Evolutionary conservation across 495 filamentous ascomycete genomes (phyloP).

Genomic region (Jackrogersella minutella): DNA sequence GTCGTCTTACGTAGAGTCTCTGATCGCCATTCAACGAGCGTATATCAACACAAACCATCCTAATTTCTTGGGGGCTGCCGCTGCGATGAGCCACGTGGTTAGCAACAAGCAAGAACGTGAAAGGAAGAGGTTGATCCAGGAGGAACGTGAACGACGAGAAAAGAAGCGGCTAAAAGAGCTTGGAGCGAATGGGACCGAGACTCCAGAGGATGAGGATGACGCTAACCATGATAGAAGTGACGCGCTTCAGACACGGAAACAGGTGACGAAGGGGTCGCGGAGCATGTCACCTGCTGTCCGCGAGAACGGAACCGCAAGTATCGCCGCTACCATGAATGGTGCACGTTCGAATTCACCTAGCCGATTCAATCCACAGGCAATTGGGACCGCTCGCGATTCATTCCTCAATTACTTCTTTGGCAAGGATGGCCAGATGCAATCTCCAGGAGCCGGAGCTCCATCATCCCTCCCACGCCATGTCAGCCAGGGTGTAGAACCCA

Average conservation of each 20-base stretch:
- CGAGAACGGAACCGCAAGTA: slow-evolving; percentile 65
- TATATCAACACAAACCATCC: slow-evolving; percentile 99
- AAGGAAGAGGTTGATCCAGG: slow-evolving; percentile 76
- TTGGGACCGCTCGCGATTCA: slow-evolving; percentile 72
- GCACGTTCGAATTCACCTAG: slow-evolving; percentile 68
- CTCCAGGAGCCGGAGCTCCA: slow-evolving; percentile 48
- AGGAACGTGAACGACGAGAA: slow-evolving; percentile 86
- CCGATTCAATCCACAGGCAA: slow-evolving; percentile 59
- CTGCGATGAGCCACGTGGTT: slow-evolving; percentile 97
- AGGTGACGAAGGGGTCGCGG: slow-evolving; percentile 64
- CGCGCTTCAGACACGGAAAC: slow-evolving; percentile 48
- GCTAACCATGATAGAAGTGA: slow-evolving; percentile 66
- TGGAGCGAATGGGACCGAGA: slow-evolving; percentile 76
- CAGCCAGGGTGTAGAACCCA: slow-evolving; percentile 77
- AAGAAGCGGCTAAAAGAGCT: slow-evolving; percentile 81
- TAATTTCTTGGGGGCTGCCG: slow-evolving; percentile 96
- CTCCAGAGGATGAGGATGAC: slow-evolving; percentile 79
- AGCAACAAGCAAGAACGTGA: slow-evolving; percentile 93
- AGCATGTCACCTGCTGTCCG: slow-evolving; percentile 85
- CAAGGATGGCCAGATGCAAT: slow-evolving; percentile 76
- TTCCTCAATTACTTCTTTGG: slow-evolving; percentile 99
- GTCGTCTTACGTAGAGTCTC: slow-evolving; percentile 89
- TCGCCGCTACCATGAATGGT: slow-evolving; percentile 74
- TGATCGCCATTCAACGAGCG: slow-evolving; percentile 95
- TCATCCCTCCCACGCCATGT: slow-evolving; percentile 67